These are phyloP conservation scores for Ceriops tagal DNA, from an alignment of 345 rosid genomes.

Conservation along the genomic window DNA sequence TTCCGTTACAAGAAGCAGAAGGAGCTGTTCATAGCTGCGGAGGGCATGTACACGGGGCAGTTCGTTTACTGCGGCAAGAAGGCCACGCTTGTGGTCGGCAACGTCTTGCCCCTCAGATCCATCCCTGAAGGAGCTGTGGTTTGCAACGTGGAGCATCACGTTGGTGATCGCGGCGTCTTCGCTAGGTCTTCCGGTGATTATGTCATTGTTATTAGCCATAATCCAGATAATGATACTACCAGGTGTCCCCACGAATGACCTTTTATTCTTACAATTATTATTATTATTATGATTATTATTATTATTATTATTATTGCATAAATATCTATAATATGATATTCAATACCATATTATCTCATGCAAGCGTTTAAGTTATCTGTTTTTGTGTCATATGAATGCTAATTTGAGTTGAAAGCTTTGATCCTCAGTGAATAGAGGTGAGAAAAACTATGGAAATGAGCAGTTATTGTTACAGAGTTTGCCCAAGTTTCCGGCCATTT, in stretches of 20 bases:
- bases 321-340: neutral
- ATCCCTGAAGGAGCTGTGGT: slow-evolving; percentile 9
- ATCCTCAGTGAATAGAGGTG: too few species aligned
- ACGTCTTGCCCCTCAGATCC: neutral
- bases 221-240: slow-evolving; percentile 14
- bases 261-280: too few species aligned
- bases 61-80: slow-evolving; percentile 7
- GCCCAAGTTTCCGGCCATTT: too few species aligned
- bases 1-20: slow-evolving; percentile 15
- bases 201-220: slow-evolving; percentile 13
- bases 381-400: too few species aligned
- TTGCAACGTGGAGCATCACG: slow-evolving; percentile 9
- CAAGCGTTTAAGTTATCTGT: too few species aligned
- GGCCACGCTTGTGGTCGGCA: slow-evolving; percentile 2
- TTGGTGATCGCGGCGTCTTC: slow-evolving; percentile 2
- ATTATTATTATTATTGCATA: neutral
- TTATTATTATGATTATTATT: neutral
- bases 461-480: too few species aligned
- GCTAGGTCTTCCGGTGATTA: slow-evolving; percentile 3
- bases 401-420: too few species aligned
- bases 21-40: slow-evolving; percentile 17
- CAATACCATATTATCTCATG: neutral
- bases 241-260: neutral
- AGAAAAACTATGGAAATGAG: too few species aligned
- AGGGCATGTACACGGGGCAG: slow-evolving; percentile 10